Evolutionary conservation across 2,329 filamentous ascomycete genomes (phyloP).

Genomic region (Aquanectria penicillioides): DNA sequence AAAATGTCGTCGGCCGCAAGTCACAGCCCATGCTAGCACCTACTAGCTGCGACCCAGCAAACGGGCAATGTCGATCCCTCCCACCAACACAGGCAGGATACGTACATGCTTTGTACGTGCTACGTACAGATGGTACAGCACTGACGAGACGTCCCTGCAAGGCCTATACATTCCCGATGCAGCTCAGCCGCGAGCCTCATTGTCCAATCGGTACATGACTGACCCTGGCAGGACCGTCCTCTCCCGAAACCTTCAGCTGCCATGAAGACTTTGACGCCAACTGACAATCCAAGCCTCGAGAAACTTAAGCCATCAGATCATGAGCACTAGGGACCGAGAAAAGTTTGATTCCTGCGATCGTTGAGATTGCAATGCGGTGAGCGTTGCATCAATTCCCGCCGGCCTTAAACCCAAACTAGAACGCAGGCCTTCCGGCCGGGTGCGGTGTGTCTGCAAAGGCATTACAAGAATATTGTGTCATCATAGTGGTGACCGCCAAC

Average conservation of each 20-base stretch:
- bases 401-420: constrained; percentile 17
- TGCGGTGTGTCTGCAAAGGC: background rate
- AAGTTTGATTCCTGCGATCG: constrained; percentile 9
- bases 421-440: constrained; percentile 8
- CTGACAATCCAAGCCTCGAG: too few species aligned
- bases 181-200: constrained; percentile 13
- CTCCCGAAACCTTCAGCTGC: constrained; percentile 2
- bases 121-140: background rate
- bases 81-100: constrained; percentile 26
- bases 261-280: background rate
- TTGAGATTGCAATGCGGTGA: constrained; percentile 15
- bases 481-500: constrained; percentile 1
- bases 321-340: too few species aligned
- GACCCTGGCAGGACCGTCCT: background rate
- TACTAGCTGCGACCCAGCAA: constrained; percentile 28
- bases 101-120: background rate
- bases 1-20: constrained; percentile 24
- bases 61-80: constrained; percentile 32
- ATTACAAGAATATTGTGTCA: constrained; percentile 6
- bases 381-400: constrained; percentile 2
- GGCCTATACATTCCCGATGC: constrained; percentile 5
- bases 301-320: too few species aligned
- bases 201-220: constrained; percentile 20
- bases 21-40: constrained; percentile 21
- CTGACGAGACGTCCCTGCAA: constrained; percentile 3